A percentile compares a stretch with the other conserved stretches of the same genome.
These are phyloP conservation scores for Clarireedia sp. DNA, from an alignment of 2,329 filamentous ascomycete genomes.

Conservation along the genomic window DNA sequence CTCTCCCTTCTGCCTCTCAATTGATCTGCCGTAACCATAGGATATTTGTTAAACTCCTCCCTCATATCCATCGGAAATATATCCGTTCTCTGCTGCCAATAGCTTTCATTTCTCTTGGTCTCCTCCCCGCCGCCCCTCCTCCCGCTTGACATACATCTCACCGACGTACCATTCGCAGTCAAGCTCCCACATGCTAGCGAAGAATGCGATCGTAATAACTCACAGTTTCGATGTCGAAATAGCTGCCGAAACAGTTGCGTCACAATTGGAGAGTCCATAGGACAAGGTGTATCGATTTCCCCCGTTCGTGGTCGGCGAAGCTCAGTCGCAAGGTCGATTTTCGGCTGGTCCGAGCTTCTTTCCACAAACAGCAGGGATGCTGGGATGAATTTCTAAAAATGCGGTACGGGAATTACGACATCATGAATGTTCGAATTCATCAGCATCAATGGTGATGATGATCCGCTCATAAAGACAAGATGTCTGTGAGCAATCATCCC, in stretches of 20 bases:
- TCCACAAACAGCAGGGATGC: constrained; percentile 3
- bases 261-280: constrained; percentile 71
- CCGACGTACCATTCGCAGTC: constrained; percentile 33
- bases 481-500: constrained; percentile 55
- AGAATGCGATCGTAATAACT: constrained; percentile 40
- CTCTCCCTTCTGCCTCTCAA: constrained; percentile 65
- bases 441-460: constrained; percentile 7
- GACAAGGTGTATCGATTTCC: constrained; percentile 15
- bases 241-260: constrained; percentile 77
- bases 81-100: constrained; percentile 80
- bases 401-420: not conserved
- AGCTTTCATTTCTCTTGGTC: constrained; percentile 47
- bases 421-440: not conserved
- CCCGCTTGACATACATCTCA: constrained; percentile 26
- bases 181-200: constrained; percentile 26
- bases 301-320: constrained; percentile 12
- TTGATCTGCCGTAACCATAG: constrained; percentile 75
- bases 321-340: constrained; percentile 13
- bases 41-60: constrained; percentile 74
- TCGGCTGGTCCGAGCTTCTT: constrained; percentile 33
- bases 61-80: constrained; percentile 68
- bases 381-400: not conserved
- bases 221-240: constrained; percentile 65
- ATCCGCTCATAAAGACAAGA: constrained; percentile 27
- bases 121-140: constrained; percentile 13